Base-by-base conservation (phyloP, 805 yeast species). In the Ogataea siamensis region DNA sequence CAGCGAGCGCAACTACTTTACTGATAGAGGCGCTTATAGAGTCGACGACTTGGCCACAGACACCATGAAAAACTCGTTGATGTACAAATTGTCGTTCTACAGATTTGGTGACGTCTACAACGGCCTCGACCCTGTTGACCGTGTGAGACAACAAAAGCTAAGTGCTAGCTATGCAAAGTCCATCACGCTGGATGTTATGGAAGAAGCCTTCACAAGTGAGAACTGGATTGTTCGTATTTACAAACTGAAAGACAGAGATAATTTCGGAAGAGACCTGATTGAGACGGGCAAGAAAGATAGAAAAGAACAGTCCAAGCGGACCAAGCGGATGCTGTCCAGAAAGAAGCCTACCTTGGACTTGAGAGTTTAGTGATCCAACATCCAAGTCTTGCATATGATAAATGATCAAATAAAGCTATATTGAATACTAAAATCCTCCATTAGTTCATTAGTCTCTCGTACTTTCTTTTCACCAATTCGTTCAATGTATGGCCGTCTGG, bases 191-290 rank as follows among this genome's bases (percentile, higher is more conserved):
- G 82, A 82, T 57, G 81, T 81, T 37, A 71, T 91, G 27, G 98
- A 93, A 54, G 99, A 93, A 70, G 99, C 83, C 0, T 93, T 82
- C 67, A 93, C 99, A 2, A 73, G 91, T 32, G 95, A 88, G 59
- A 94, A 93, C 71, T 94, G 97, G 97, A 75, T 93, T 51, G 97
- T 93, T 13, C 79, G 99, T 66, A 76, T 93, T 45, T 93, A 87
- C 69, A 85, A 87, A 71, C 85, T 93, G 50, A 93, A 88, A 65
- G 91, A 87, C 44, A 71, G 74, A 42, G 99, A 93, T 63, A 78
- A 76, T 44, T 77, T 86, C 49, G 99, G 98, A 33, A 79, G 99
- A 63, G 81, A 78, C 50, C 66, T 82, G 50, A 67, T 68, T 27
- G 68, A 71, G n/a, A 79, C 79, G 27, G 73, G 81, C 21, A 66